Evolutionary conservation across 768 basidiomycete species (phyloP).

Genomic region (Leucocoprinus sp.): DNA sequence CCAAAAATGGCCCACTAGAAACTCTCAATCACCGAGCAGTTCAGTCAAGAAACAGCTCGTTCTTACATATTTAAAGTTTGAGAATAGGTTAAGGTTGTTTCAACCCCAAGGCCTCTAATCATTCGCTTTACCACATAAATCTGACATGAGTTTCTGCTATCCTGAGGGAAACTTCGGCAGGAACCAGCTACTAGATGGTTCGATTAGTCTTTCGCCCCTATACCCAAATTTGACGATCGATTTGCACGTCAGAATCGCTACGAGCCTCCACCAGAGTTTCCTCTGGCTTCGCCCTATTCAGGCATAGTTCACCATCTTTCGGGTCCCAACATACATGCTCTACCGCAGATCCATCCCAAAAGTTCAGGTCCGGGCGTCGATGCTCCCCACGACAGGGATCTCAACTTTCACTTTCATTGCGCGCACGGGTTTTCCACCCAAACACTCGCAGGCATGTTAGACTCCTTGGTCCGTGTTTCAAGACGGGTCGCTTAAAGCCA

Average conservation of each 20-base stretch:
- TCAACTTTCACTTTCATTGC: conserved; percentile 68
- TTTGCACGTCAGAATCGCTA: conserved; percentile 96
- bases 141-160: conserved; percentile 48
- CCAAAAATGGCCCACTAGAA: conserved; percentile 77
- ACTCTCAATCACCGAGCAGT: conserved; percentile 78
- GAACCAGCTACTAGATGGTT: conserved; percentile 92
- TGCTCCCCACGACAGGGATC: conserved; percentile 59
- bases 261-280: conserved; percentile 94
- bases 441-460: conserved; percentile 78
- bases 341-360: conserved; percentile 68
- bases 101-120: conserved; percentile 88
- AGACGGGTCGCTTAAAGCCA: conserved; percentile 76
- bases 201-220: conserved; percentile 96
- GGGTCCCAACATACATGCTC: conserved; percentile 83
- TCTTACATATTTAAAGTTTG: conserved; percentile 83
- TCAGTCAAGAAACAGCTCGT: conserved; percentile 75
- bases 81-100: conserved; percentile 82
- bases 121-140: conserved; percentile 76
- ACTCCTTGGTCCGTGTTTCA: conserved; percentile 85
- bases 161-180: conserved; percentile 81
- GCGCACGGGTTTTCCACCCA: conserved; percentile 63
- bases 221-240: conserved; percentile 93
- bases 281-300: conserved; percentile 91
- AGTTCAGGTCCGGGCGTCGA: conserved; percentile 68
- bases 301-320: conserved; percentile 87